Percentiles rank a stretch among this genome's conserved stretches.
phyloP scores from a whole-genome alignment of 2,329 filamentous ascomycete genomes.

The Sarocladium kiliense region DNA sequence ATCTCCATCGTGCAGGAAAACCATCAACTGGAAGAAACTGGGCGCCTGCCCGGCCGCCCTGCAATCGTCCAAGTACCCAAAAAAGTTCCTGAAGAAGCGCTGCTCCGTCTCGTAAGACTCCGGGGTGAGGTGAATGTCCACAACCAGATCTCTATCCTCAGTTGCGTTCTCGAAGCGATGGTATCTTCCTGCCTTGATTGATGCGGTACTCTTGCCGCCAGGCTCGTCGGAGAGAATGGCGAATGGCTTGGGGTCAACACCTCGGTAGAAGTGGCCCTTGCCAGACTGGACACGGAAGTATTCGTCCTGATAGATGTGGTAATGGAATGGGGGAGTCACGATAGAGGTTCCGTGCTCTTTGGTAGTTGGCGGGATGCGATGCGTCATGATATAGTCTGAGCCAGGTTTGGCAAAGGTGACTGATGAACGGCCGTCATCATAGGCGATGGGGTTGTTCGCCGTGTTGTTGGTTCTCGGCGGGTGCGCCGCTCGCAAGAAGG shows the following conservation, averaged over 20 bases:
- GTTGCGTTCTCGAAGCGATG: constrained; percentile 7
- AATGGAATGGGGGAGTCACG: constrained; percentile 4
- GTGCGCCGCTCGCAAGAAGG: constrained; percentile 4
- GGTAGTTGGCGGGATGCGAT: constrained; percentile 1
- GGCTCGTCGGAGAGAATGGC: neutral
- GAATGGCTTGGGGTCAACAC: neutral
- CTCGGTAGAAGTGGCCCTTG: constrained; percentile 5
- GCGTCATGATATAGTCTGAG: constrained; percentile 6
- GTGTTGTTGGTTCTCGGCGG: constrained; percentile 5
- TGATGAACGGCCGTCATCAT: constrained; percentile 3
- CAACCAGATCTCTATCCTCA: neutral
- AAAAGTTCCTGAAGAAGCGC: constrained; percentile 7
- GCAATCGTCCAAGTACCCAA: constrained; percentile 5
- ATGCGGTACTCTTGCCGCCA: neutral
- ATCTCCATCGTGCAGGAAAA: constrained; percentile 5
- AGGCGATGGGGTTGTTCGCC: constrained; percentile 6
- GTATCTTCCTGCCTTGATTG: neutral
- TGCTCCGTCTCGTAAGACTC: constrained; percentile 5
- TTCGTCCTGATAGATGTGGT: constrained; percentile 7
- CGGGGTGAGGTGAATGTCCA: constrained; percentile 4
- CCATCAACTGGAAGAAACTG: constrained; percentile 7
- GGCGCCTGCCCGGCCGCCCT: neutral
- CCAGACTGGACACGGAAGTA: constrained; percentile 5
- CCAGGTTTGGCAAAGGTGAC: constrained; percentile 5
- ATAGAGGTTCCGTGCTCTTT: neutral